A percentile compares a stretch with the other conserved stretches of the same genome.
These are phyloP conservation scores for Beta corolliflora DNA, from an alignment of 179 eudicot species.

Conservation along the genomic window DNA sequence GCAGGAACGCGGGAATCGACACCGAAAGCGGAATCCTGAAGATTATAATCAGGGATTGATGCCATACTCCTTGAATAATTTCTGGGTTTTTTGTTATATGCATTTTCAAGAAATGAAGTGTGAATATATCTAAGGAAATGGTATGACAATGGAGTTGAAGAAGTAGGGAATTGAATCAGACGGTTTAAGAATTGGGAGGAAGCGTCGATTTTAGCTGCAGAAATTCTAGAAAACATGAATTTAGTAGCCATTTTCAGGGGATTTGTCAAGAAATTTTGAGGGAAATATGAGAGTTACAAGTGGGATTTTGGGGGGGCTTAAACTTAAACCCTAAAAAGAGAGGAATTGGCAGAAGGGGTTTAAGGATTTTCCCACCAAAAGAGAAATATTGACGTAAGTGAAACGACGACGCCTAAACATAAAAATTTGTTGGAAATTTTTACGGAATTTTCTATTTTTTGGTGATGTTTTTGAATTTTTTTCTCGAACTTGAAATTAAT, in stretches of 20 bases:
- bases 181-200: conserved; percentile 12
- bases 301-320: background rate
- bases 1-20: conserved; percentile 83
- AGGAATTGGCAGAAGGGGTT: conserved; percentile 6
- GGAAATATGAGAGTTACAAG: background rate
- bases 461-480: too few species aligned
- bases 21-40: conserved; percentile 44
- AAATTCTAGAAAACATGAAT: conserved; percentile 26
- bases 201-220: conserved; percentile 9
- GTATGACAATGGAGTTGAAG: conserved; percentile 12
- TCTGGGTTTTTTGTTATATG: conserved; percentile 5
- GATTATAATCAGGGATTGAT: conserved; percentile 40
- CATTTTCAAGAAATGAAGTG: conserved; percentile 12
- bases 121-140: conserved; percentile 28
- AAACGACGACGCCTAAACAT: background rate
- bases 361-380: conserved; percentile 14
- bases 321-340: conserved; percentile 33
- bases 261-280: background rate
- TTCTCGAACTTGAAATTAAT: too few species aligned
- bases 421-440: too few species aligned
- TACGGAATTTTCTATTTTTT: too few species aligned
- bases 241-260: conserved; percentile 33
- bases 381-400: background rate
- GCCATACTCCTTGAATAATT: conserved; percentile 38
- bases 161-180: background rate